phyloP scores from a whole-genome alignment of 2,329 filamentous ascomycete species.

The Incumbomyces lentus region DNA sequence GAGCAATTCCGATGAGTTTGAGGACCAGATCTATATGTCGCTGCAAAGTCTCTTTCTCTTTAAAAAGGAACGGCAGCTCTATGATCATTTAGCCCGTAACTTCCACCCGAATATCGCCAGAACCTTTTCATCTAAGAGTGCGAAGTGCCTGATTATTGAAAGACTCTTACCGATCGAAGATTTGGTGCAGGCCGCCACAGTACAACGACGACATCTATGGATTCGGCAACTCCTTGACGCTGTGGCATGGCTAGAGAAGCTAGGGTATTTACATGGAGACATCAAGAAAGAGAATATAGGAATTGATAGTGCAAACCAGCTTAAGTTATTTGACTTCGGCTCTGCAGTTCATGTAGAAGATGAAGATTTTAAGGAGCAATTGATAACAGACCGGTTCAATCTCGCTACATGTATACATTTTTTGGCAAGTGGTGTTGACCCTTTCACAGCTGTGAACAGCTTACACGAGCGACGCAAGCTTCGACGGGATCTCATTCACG shows the following conservation, averaged over 20 bases:
- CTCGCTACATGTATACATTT: constrained; percentile 5
- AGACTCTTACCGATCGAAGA: constrained; percentile 1
- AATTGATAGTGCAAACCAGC: constrained; percentile 2
- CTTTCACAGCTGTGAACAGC: background rate
- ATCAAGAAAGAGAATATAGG: constrained; percentile 9
- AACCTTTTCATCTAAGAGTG: constrained; percentile 1
- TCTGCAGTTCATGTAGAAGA: constrained; percentile 5
- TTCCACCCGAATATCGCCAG: constrained; percentile 5
- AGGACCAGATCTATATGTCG: background rate
- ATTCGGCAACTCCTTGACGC: constrained; percentile 4
- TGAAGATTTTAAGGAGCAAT: constrained; percentile 7
- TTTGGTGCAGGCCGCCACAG: constrained; percentile 1
- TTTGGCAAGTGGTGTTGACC: constrained; percentile 1
- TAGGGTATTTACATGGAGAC: constrained; percentile 6
- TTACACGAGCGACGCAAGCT: no score
- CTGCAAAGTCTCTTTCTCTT: constrained; percentile 2
- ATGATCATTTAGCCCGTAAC: background rate
- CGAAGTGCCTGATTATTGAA: constrained; percentile 6
- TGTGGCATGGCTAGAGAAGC: constrained; percentile 1
- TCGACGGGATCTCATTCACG: no score
- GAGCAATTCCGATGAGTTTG: constrained; percentile 1
- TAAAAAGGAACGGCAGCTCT: constrained; percentile 5
- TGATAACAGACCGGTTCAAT: constrained; percentile 5
- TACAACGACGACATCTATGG: background rate
- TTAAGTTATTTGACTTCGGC: constrained; percentile 9